phyloP scores from a whole-genome alignment of 164 flowering plant genomes.

The Vitis amurensis region DNA sequence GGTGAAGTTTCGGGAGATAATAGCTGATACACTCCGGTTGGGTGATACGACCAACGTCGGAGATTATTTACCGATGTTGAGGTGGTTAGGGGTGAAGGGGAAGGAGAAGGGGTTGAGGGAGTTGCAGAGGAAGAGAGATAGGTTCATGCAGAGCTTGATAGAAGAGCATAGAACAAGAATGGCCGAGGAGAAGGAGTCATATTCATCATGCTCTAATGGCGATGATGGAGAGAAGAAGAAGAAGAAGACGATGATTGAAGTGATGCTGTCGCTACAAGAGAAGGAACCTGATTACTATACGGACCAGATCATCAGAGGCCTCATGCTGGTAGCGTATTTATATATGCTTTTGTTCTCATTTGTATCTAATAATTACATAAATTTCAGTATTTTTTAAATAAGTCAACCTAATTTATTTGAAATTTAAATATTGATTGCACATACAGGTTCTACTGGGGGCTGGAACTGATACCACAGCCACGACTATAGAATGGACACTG shows the following conservation, averaged over 20 bases:
- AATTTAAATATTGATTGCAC: too few relatives aligned
- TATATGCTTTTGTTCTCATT: too few relatives aligned
- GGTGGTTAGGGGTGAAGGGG: conserved; percentile 20
- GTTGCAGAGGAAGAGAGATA: conserved; percentile 22
- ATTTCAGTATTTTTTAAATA: too few relatives aligned
- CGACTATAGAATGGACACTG: conserved; percentile 19
- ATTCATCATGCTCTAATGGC: too few relatives aligned
- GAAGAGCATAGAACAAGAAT: conserved; percentile 18
- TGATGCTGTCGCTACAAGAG: background rate
- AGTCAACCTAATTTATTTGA: too few relatives aligned
- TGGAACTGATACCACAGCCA: conserved; percentile 18
- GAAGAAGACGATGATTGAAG: conserved; percentile 8
- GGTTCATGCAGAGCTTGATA: conserved; percentile 27
- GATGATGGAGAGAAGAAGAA: background rate
- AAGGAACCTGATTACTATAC: conserved; percentile 17
- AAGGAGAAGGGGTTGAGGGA: conserved; percentile 20
- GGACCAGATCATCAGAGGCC: conserved; percentile 29
- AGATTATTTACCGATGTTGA: conserved; percentile 35
- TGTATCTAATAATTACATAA: too few relatives aligned
- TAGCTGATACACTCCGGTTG: conserved; percentile 13
- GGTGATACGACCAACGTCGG: conserved; percentile 11
- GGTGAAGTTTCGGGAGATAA: conserved; percentile 20
- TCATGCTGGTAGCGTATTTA: too few relatives aligned
- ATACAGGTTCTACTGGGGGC: conserved; percentile 15
- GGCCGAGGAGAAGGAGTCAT: too few relatives aligned